Percentiles rank a stretch among this genome's conserved stretches.
phyloP scores from a whole-genome alignment of 1,139 yeast species.

The Chernovozyma aurita region DNA sequence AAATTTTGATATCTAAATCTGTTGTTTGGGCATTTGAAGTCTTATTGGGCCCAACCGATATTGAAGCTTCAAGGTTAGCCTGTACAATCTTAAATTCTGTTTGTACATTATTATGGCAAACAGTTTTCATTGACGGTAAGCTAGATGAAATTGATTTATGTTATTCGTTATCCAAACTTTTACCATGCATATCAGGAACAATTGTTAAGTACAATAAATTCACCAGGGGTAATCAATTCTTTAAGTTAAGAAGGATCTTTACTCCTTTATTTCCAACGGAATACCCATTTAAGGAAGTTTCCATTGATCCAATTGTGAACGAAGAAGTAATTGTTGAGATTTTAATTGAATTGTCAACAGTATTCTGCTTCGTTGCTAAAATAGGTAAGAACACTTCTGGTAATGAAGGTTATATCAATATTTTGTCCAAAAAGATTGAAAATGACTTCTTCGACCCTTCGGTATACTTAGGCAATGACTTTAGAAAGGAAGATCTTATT shows the following conservation, averaged over 20 bases:
- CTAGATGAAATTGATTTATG: constrained; percentile 29
- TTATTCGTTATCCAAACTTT: constrained; percentile 45
- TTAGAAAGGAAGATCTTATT: constrained; percentile 40
- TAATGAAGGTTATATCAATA: constrained; percentile 34
- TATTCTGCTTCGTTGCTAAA: constrained; percentile 54
- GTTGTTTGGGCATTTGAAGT: constrained; percentile 65
- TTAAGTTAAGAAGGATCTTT: constrained; percentile 59
- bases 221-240: constrained; percentile 47
- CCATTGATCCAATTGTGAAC: constrained; percentile 72
- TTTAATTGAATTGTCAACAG: constrained; percentile 61
- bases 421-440: constrained; percentile 22
- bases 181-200: constrained; percentile 49
- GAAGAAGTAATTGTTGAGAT: constrained; percentile 72
- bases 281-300: constrained; percentile 60
- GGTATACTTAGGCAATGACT: constrained; percentile 30
- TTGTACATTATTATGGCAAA: constrained; percentile 37
- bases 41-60: constrained; percentile 47
- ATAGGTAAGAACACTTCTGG: constrained; percentile 48
- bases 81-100: constrained; percentile 52
- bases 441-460: constrained; percentile 32
- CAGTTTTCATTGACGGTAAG: constrained; percentile 18
- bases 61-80: constrained; percentile 61
- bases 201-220: constrained; percentile 51
- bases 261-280: constrained; percentile 64
- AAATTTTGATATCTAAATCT: constrained; percentile 44